Base-by-base conservation (phyloP, 2,329 filamentous ascomycete genomes). In the Fusarium sp. region DNA sequence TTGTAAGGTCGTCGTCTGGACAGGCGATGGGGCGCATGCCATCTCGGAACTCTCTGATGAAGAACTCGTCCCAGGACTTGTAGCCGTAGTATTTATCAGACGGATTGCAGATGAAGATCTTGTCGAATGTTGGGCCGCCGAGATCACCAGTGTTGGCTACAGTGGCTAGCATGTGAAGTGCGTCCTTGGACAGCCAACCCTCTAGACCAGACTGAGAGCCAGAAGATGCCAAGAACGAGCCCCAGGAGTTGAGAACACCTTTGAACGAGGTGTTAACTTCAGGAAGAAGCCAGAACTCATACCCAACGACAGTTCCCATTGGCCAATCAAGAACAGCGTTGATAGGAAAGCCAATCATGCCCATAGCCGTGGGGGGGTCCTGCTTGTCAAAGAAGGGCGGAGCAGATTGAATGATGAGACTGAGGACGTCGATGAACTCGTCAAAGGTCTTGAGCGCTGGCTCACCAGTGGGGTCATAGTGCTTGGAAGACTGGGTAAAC, bases 291-390 rank as follows among this genome's bases (percentile, higher is more conserved):
- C 69, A 74, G 15, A 73, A 73, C 4, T 73, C 61, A 7, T 71
- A 60, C 1, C 71, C 71, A 6, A 66, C 69, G 0, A 54, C 7
- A 1, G 70, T 74, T 0, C 61, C 71, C 71, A 74, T 74, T 0
- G 70, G 70, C 71, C 71, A 74, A n/a, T 71, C 41, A 2, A 74
- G 28, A 0, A 74, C 44, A 0, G 71, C 42, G 6, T 67, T 68
- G 22, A 71, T 68, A 2, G 71, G 71, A 3, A 74, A 63, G 0
- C 62, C 66, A 2, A 74, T 42, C 17, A 73, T 26, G 0, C 58
- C 64, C 14, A 60, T 67, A 0, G 65, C 53, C 5, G 65, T 47
- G 0, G 39, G 35, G 1, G 65, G 65, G 0, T 20, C 32, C 1
- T 60, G 10, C 11, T 15, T 51, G 1, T 53, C 26, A 20, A 36